These are phyloP conservation scores for Mycothermus thermophilus DNA, from an alignment of 495 filamentous ascomycete genomes.

Conservation along the genomic window DNA sequence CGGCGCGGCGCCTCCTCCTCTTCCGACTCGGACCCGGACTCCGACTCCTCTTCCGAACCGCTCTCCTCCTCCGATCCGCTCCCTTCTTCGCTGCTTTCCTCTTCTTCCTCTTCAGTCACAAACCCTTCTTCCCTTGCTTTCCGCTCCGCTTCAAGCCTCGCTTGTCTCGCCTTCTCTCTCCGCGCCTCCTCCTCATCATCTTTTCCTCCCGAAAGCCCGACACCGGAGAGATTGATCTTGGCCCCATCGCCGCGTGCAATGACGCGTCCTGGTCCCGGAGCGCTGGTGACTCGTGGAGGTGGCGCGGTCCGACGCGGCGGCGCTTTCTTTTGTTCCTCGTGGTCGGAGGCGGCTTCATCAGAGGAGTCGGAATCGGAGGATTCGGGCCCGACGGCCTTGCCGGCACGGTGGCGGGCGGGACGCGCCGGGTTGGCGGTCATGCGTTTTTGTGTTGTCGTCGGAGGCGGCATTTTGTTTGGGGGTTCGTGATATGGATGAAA, in stretches of 20 bases:
- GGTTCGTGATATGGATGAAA: too few species aligned
- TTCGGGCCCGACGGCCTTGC: conserved; percentile 62
- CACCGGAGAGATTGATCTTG: conserved; percentile 52
- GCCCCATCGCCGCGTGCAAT: conserved; percentile 47
- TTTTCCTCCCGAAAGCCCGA: conserved; percentile 27
- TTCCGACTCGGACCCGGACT: conserved; percentile 1
- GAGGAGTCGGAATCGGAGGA: conserved; percentile 44
- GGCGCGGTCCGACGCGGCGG: conserved; percentile 32
- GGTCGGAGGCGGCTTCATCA: conserved; percentile 38
- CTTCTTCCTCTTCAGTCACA: conserved; percentile 44
- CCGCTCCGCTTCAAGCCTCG: conserved; percentile 28
- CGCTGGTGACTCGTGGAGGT: conserved; percentile 44
- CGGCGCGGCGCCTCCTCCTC: conserved; percentile 58
- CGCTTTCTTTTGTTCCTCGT: conserved; percentile 17
- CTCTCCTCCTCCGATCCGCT: conserved; percentile 37
- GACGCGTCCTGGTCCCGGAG: conserved; percentile 31
- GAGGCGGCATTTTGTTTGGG: conserved; percentile 69
- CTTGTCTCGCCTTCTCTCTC: conserved; percentile 28
- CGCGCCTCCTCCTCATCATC: conserved; percentile 34
- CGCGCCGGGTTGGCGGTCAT: conserved; percentile 90
- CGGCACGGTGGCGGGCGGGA: conserved; percentile 72
- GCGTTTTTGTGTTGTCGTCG: too few species aligned
- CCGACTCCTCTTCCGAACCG: conserved; percentile 25
- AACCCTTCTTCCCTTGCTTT: conserved; percentile 59
- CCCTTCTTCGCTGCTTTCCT: conserved; percentile 36